Evolutionary conservation across 2,329 filamentous ascomycete species (phyloP), one percentile per base, ranked within the genome.

Genomic region (Cadophora malorum): DNA sequence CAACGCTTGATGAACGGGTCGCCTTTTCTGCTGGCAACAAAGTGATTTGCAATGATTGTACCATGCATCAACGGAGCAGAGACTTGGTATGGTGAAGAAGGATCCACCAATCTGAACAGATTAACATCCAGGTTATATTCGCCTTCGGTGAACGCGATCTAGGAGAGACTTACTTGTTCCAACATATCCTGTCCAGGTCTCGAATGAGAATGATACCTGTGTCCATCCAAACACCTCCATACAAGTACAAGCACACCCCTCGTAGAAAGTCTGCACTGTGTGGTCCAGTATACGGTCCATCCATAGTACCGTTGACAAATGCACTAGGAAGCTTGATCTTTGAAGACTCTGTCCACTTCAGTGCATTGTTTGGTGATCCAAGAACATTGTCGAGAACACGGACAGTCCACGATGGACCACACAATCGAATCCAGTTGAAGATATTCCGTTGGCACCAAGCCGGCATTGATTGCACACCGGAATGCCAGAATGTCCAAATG

Each of bases 241-340:
- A 77, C 7, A 79, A 71, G 63, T 78, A 80, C 2, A 84, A 66
- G 2, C 81, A 72, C 0, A 81, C 78, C 0, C 83, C 76, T 0
- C 84, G 80, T 5, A 85, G 74, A 0, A 85, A 76, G 63, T 86
- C 84, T 2, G 81, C 81, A 0, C 78, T 79, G 68, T 86, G 84
- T 0, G 78, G 78, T 0, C 80, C 83, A 0, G 78, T 75, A 63
- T 79, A 79, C 0, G 79, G 79, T 0, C 83, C 83, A 14, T 79
- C 77, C 81, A 85, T 84, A 0, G 77, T 80, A 38, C 78, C 73
- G 12, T 81, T 77, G 31, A 81, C 78, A 65, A 84, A 81, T 0
- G 80, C 73, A 16, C 80, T 78, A 0, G 83, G 79, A 47, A 83
- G 77, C 47, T 79, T 71, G 1, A 78, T 75, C 0, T 74, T 63